A percentile compares a stretch with the other conserved stretches of the same genome.
Evolutionary conservation across 352 stramenopile genomes (phyloP).

Genomic region (Pythium chondricola): DNA sequence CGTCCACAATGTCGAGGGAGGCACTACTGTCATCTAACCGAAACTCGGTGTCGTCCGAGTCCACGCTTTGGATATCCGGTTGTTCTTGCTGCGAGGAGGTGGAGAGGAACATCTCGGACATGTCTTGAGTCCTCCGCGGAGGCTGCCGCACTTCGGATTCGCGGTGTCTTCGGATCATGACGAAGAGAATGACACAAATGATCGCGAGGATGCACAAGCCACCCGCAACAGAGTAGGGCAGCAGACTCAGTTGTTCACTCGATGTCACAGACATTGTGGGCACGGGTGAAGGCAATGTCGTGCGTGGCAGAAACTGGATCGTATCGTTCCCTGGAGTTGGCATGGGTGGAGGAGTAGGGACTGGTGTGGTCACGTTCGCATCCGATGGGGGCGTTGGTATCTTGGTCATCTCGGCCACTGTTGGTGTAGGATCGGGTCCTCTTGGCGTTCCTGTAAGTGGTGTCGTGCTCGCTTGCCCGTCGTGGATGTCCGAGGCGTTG

Average conservation of each 20-base stretch:
- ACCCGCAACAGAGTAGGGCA: slow-evolving; percentile 7
- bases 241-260: neutral
- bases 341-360: neutral
- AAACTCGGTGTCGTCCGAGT: neutral
- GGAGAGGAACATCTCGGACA: slow-evolving; percentile 23
- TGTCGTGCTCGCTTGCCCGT: neutral
- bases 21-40: neutral
- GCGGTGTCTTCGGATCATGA: slow-evolving; percentile 12
- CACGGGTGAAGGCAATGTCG: slow-evolving; percentile 4
- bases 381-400: too few species aligned
- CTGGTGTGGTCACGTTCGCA: neutral
- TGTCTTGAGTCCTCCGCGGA: slow-evolving; percentile 11
- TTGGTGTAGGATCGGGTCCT: neutral
- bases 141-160: slow-evolving; percentile 14
- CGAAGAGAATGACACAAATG: slow-evolving; percentile 2
- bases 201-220: slow-evolving; percentile 6
- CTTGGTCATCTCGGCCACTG: neutral
- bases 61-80: neutral
- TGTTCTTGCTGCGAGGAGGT: neutral
- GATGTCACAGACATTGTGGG: neutral
- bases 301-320: slow-evolving; percentile 2
- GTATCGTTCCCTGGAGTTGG: slow-evolving; percentile 6
- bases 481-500: neutral
- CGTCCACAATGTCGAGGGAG: slow-evolving; percentile 9
- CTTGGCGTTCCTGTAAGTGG: neutral